phyloP scores from a whole-genome alignment of 768 basidiomycete genomes.

The Tricholoma bakamatsutake region DNA sequence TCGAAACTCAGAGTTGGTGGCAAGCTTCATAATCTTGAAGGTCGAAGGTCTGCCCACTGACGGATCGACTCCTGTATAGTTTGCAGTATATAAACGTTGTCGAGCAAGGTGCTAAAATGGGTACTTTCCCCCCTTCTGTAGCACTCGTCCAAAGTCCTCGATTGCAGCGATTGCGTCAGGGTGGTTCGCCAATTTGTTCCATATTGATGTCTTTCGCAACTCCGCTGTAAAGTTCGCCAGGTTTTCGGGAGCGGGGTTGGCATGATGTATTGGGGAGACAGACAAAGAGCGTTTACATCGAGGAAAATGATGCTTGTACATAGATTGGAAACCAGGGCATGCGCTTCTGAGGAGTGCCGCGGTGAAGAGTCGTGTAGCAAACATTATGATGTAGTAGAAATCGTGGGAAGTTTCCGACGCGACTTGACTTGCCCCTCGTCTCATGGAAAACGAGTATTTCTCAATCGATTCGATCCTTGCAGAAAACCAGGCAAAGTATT shows the following conservation, averaged over 20 bases:
- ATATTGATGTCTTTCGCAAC: slow-evolving; percentile 40
- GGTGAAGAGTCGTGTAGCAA: slow-evolving; percentile 9
- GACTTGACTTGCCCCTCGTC: slow-evolving; percentile 1
- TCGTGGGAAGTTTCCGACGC: slow-evolving; percentile 18
- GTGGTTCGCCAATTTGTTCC: slow-evolving; percentile 41
- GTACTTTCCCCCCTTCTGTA: slow-evolving; percentile 43
- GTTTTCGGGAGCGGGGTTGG: neutral
- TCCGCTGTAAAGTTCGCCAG: slow-evolving; percentile 29
- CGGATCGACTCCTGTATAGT: slow-evolving; percentile 41
- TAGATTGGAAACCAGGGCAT: slow-evolving; percentile 2
- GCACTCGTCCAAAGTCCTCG: slow-evolving; percentile 34
- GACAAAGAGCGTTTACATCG: slow-evolving; percentile 14
- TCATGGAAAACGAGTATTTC: slow-evolving; percentile 90
- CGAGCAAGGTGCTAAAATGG: neutral
- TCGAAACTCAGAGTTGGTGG: slow-evolving; percentile 47
- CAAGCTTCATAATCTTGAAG: slow-evolving; percentile 49
- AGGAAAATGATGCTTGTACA: slow-evolving; percentile 7
- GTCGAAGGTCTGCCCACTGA: slow-evolving; percentile 39
- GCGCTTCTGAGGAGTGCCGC: slow-evolving; percentile 9
- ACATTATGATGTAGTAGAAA: slow-evolving; percentile 10
- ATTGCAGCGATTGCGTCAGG: slow-evolving; percentile 48
- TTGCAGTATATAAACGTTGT: neutral
- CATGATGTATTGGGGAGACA: slow-evolving; percentile 5
- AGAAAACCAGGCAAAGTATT: slow-evolving; percentile 68
- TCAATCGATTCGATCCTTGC: slow-evolving; percentile 88